Base-by-base conservation (phyloP, 495 filamentous ascomycete species). In the Astrothelium macrocarpum region DNA sequence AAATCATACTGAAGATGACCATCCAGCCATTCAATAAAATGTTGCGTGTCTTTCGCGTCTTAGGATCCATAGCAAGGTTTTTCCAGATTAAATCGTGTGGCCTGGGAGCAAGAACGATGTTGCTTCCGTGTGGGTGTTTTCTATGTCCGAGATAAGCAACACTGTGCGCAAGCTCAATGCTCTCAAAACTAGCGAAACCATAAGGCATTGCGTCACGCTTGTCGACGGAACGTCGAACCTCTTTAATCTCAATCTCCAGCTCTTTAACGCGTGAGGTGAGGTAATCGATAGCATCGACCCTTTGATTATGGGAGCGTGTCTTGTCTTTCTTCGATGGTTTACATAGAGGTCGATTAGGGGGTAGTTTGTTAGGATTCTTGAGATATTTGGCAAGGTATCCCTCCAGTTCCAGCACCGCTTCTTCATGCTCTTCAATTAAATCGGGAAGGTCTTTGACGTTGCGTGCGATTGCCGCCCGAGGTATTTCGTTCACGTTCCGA, bases 51-150 rank as follows among this genome's bases (percentile, higher is more conserved):
- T 81, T 77, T 63, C 91, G 84, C 9, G 82, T 78, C 23, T 80
- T 72, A 58, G 87, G 84, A 28, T 80, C 81, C 63, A 95, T 77
- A 23, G 82, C 81, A 71, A 97, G 81, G 70, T 98, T 98, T 67
- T 91, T 88, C 94, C 94, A 98, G 67, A 98, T 96, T 34, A 98
- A 81, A 72, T 97, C 94, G 67, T 89, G 89, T 29, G 95, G 92
- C 67, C 84, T 82, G 12, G 95, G 91, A 16, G 95, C 93, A 7
- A 97, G 80, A 11, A 76, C 76, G 60, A 97, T 82, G 0, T 81
- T 88, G 0, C 91, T 88, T 1, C 92, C 92, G 56, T 89, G 81
- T 3, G 89, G 89, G 65, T 88, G 86, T 76, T 91, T 95, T 25
- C 85, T 88, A 61, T 86, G 86, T 29, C 88, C 81, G 12, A 84